phyloP scores from a whole-genome alignment of 1,284 basidiomycete species.

The Cutaneotrichosporon cutaneum region DNA sequence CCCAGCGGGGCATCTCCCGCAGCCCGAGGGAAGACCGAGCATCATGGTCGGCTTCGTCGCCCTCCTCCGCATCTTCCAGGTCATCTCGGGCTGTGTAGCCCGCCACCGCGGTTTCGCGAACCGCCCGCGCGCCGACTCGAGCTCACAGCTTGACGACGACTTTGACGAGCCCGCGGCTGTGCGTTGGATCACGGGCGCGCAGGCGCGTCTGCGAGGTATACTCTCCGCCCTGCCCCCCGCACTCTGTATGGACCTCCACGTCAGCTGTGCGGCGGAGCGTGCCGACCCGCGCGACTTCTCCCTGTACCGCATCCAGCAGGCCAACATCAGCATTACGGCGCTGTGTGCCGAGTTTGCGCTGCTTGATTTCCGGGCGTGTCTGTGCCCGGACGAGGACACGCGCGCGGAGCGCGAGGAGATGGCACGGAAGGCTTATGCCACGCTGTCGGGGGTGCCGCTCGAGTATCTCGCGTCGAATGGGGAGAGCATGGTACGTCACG shows the following conservation, averaged over 20 bases:
- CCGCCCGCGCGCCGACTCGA: not conserved
- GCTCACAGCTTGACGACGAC: not conserved
- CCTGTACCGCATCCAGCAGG: slow-evolving; percentile 33
- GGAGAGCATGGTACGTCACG: slow-evolving; percentile 39
- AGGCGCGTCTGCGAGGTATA: slow-evolving; percentile 9
- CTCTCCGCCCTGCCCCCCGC: slow-evolving; percentile 11
- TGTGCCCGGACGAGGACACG: slow-evolving; percentile 31
- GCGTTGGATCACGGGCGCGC: slow-evolving; percentile 13
- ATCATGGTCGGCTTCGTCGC: slow-evolving; percentile 34
- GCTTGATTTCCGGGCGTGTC: slow-evolving; percentile 31
- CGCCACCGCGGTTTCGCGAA: slow-evolving; percentile 32
- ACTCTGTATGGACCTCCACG: slow-evolving; percentile 1
- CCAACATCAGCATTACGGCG: slow-evolving; percentile 36
- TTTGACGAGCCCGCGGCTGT: slow-evolving; percentile 3
- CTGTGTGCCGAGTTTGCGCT: slow-evolving; percentile 21
- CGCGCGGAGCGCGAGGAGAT: slow-evolving; percentile 28
- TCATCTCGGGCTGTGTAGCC: slow-evolving; percentile 30
- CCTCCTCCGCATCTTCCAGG: slow-evolving; percentile 30
- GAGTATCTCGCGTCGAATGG: slow-evolving; percentile 39
- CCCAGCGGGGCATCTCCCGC: slow-evolving; percentile 16
- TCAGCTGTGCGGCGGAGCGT: slow-evolving; percentile 11
- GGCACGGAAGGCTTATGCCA: slow-evolving; percentile 31
- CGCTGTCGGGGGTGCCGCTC: slow-evolving; percentile 32
- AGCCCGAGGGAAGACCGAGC: slow-evolving; percentile 16
- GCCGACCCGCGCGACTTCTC: slow-evolving; percentile 16